Conservation (phyloP, 306 rosid genomes). For the Cajanus cajan region DNA sequence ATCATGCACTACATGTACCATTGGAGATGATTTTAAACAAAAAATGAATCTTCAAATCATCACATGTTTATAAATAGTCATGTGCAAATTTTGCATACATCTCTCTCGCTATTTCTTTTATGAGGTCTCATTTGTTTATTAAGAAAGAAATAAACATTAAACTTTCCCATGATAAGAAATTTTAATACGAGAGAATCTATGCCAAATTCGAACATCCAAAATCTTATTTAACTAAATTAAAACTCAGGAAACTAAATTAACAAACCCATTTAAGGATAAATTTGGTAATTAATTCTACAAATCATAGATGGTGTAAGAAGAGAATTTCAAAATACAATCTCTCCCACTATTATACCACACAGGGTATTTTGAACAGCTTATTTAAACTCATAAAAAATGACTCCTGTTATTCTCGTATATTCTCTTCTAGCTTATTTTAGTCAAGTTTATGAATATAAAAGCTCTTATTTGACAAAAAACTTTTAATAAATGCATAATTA, state of each 20-base stretch:
- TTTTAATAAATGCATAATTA: neutral
- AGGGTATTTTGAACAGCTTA: neutral
- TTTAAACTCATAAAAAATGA: neutral
- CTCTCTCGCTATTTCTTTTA: neutral
- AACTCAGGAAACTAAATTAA: neutral
- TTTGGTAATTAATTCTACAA: neutral
- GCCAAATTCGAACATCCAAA: neutral
- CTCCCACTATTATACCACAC: neutral
- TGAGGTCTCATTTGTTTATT: neutral
- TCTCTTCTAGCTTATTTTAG: neutral
- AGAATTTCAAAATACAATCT: neutral
- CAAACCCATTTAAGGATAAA: neutral
- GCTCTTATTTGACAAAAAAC: neutral
- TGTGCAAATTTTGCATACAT: neutral
- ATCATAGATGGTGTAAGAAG: neutral
- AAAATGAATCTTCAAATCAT: no score
- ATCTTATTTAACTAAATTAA: neutral
- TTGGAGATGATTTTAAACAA: neutral
- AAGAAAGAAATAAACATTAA: neutral
- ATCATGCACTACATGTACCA: neutral
- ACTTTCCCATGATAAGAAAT: neutral
- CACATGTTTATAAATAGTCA: no score
- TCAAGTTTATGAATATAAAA: neutral
- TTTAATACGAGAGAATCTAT: neutral
- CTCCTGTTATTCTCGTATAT: neutral